Evolutionary conservation across 116 monocot genomes (phyloP).

Genomic region (Zostera marina): DNA sequence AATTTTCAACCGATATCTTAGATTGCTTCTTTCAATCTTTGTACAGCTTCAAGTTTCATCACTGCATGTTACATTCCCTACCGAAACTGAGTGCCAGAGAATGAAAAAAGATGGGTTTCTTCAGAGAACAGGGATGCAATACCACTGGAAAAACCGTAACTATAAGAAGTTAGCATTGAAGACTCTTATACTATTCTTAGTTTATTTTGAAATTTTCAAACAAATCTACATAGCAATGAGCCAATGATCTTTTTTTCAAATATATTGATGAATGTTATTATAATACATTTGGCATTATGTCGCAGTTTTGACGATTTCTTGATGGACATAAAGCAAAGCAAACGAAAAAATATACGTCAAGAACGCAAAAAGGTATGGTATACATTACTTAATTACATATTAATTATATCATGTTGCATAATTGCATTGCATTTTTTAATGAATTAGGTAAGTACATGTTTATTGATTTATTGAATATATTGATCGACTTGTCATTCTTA

Average conservation of each 20-base stretch:
- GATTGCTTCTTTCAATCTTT: neutral
- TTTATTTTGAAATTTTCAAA: no score
- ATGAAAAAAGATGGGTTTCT: constrained; percentile 66
- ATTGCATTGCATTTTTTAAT: no score
- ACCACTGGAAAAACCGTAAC: constrained; percentile 95
- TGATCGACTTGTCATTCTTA: neutral
- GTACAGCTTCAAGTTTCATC: constrained; percentile 72
- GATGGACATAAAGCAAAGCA: constrained; percentile 96
- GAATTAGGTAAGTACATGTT: no score
- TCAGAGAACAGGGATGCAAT: constrained; percentile 91
- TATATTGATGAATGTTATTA: neutral
- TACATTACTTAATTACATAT: no score
- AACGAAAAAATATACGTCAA: constrained; percentile 78
- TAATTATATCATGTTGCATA: no score
- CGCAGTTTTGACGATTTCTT: constrained; percentile 92
- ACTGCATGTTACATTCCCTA: constrained; percentile 85
- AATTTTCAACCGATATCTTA: no score
- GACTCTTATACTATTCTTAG: no score
- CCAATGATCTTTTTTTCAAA: no score
- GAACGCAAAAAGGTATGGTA: constrained; percentile 84
- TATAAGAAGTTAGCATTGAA: constrained; percentile 91
- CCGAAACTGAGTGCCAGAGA: constrained; percentile 65
- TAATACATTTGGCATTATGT: constrained; percentile 5
- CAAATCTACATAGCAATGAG: neutral
- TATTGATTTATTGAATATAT: no score